Percentiles rank a stretch among this genome's conserved stretches.
Evolutionary conservation across 345 rosid genomes (phyloP).

Genomic region (Eucalyptus caleyi): DNA sequence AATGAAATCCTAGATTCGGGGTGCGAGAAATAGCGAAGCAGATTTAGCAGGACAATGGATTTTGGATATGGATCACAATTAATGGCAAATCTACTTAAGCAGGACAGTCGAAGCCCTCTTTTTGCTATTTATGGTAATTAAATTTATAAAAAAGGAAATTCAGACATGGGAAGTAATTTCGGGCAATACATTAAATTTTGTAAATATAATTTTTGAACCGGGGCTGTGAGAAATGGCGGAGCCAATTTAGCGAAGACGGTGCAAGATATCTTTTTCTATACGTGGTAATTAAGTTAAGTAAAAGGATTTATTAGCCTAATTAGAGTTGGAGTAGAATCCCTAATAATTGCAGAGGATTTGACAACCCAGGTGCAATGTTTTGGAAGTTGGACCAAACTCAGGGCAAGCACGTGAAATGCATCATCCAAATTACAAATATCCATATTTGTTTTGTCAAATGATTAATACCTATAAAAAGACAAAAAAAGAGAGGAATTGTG

Average conservation of each 20-base stretch:
- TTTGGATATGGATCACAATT: not conserved
- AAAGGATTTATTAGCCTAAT: not conserved
- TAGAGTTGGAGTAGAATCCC: not conserved
- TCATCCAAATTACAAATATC: not conserved
- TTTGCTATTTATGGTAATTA: not conserved
- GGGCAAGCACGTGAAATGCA: not conserved
- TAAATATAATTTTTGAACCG: no score
- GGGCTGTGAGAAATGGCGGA: not conserved
- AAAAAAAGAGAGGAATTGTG: not conserved
- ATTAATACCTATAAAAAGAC: not conserved
- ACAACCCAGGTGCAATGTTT: not conserved
- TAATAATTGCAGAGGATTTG: not conserved
- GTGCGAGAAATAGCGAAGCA: not conserved
- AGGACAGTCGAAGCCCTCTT: not conserved
- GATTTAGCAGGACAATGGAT: not conserved
- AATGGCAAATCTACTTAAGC: not conserved
- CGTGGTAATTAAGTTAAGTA: not conserved
- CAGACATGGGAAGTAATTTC: not conserved
- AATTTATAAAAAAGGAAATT: not conserved
- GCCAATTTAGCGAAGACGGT: not conserved
- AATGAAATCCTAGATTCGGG: not conserved
- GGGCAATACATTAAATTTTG: not conserved
- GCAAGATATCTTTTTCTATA: not conserved
- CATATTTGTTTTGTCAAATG: not conserved
- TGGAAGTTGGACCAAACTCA: not conserved